Base-by-base conservation (phyloP, 495 filamentous ascomycete genomes). In the Rhizodiscina lignyota region DNA sequence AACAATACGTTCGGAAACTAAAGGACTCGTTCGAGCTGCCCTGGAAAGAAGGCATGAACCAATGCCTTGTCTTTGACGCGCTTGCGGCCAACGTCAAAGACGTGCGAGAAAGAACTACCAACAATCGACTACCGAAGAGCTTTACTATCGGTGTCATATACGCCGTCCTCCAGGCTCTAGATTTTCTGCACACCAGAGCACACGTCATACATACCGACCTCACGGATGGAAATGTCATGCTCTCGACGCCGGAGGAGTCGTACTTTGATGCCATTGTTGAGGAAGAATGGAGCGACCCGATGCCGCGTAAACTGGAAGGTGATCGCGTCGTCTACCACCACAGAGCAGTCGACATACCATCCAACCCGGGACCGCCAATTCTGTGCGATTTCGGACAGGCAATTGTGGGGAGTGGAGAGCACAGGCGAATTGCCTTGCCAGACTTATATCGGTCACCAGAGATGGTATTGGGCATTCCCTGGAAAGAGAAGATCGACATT, bases 221-320 rank as follows among this genome's bases (percentile, higher is more conserved):
- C 0, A 49, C n/a, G n/a, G n/a, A n/a, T n/a, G n/a, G 49, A 27
- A 62, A 62, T 33, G 48, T 62, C 32, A 47, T 60, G 41, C 42
- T 52, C 16, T 31, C 20, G 2, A 30, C 44, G 10, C 6, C 30
- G 10, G 43, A 50, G 21, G 15, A 30, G 11, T 37, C 34, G 5
- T 29, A 42, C 13, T 30, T 50, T 21, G 21, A 30, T 6, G 20
- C 20, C 5, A 37, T 44, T 13, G 44, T 37, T 10, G 19, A 41
- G 20, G 32, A 30, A 30, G 57, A 60, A 33, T 33, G 51, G 0
- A 16, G 43, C 15, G 27, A 49, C 12, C 57, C 59, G 0, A 48
- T 22, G 10, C 42, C 53, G 5, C 37, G 55, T 21, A 60, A 60
- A 34, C 27, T 41, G 28, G 35, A 53, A 4, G 44, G 51, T n/a